phyloP scores from a whole-genome alignment of 257 asterid species.

The Nicotiana benthamiana region DNA sequence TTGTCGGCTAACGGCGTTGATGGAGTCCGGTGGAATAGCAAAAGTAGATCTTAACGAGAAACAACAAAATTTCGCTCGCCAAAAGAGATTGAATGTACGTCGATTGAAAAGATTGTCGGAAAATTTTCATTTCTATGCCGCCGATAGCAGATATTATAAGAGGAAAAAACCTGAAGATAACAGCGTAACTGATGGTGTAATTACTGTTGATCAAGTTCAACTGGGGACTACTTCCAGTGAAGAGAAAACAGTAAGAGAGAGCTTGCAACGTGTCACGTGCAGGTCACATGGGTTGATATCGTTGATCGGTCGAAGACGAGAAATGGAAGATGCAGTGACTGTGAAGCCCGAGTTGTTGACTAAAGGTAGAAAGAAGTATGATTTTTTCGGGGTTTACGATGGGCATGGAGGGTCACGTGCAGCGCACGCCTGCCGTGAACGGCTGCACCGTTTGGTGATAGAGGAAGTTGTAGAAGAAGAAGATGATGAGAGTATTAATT shows the following conservation, averaged over 20 bases:
- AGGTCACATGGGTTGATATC: slow-evolving; percentile 37
- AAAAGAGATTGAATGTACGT: slow-evolving; percentile 4
- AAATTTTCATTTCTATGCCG: background rate
- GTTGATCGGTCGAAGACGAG: slow-evolving; percentile 53
- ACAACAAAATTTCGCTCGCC: slow-evolving; percentile 5
- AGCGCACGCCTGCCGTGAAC: slow-evolving; percentile 50
- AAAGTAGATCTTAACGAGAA: background rate
- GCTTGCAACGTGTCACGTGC: background rate
- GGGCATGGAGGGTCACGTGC: slow-evolving; percentile 75
- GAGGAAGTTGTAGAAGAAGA: slow-evolving; percentile 11
- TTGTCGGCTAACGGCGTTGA: background rate
- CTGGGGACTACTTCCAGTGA: background rate
- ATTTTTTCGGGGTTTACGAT: slow-evolving; percentile 64
- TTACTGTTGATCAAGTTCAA: background rate
- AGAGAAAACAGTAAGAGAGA: background rate
- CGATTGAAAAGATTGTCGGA: background rate
- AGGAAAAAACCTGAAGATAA: background rate
- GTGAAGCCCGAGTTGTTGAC: slow-evolving; percentile 34
- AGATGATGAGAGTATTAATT: slow-evolving; percentile 14
- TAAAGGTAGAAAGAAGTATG: slow-evolving; percentile 25
- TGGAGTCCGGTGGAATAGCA: background rate
- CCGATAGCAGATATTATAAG: background rate
- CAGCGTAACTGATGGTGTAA: background rate
- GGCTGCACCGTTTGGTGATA: slow-evolving; percentile 36
- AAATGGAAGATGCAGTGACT: slow-evolving; percentile 73